Conservation (phyloP, 1,139 yeast species). For the Saccharomycopsis hybrid region DNA sequence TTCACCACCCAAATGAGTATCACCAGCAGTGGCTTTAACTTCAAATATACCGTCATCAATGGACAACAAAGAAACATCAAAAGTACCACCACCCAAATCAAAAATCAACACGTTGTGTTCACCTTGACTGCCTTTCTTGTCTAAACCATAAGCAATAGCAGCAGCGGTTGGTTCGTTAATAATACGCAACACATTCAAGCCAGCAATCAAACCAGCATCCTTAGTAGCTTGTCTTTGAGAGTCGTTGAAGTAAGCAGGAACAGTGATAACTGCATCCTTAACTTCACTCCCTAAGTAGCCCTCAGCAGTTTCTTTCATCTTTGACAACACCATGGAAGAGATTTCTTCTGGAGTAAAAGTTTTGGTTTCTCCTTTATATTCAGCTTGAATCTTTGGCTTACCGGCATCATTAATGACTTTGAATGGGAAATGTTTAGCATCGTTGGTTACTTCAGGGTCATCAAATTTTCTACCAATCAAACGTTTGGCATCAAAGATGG, state of each 20-base stretch:
- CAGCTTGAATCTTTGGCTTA: constrained; percentile 75
- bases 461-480: constrained; percentile 72
- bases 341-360: constrained; percentile 83
- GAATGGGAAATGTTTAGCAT: constrained; percentile 77
- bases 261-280: constrained; percentile 92
- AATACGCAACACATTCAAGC: constrained; percentile 87
- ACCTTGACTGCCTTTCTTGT: constrained; percentile 50
- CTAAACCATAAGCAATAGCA: constrained; percentile 95
- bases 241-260: constrained; percentile 96
- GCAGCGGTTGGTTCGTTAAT: constrained; percentile 99
- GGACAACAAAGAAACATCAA: constrained; percentile 82
- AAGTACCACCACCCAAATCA: constrained; percentile 96
- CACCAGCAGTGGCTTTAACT: constrained; percentile 93
- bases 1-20: constrained; percentile 94
- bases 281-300: constrained; percentile 83
- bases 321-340: constrained; percentile 84
- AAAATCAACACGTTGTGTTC: constrained; percentile 87
- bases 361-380: constrained; percentile 60
- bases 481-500: constrained; percentile 82
- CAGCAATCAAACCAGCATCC: constrained; percentile 96
- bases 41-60: constrained; percentile 93
- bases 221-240: constrained; percentile 98
- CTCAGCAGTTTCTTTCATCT: constrained; percentile 92
- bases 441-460: constrained; percentile 74
- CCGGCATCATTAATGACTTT: constrained; percentile 60